These are phyloP conservation scores for Lentinula sp. DNA, from an alignment of 768 basidiomycete genomes.

Conservation along the genomic window DNA sequence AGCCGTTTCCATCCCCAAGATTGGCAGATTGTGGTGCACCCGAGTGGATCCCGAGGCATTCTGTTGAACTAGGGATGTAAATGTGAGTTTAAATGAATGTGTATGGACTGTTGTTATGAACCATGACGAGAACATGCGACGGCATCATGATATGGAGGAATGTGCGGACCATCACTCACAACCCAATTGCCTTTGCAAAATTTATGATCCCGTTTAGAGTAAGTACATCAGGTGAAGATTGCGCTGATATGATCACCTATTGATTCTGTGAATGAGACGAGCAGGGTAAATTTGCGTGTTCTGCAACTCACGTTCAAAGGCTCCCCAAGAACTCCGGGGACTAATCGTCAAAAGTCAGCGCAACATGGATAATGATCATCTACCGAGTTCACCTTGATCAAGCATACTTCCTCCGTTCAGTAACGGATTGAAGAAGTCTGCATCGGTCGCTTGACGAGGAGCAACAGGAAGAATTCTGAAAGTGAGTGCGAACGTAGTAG, in stretches of 20 bases:
- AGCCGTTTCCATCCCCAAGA: slow-evolving; percentile 75
- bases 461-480: slow-evolving; percentile 7
- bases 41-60: slow-evolving; percentile 70
- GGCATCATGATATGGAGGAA: background rate
- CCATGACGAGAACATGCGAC: too few species aligned
- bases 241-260: slow-evolving; percentile 59
- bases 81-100: background rate
- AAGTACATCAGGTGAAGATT: slow-evolving; percentile 52
- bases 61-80: slow-evolving; percentile 23
- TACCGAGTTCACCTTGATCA: slow-evolving; percentile 34
- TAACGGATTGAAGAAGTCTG: slow-evolving; percentile 39
- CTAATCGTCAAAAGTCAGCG: background rate
- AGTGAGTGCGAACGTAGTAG: background rate
- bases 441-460: slow-evolving; percentile 3
- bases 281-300: too few species aligned
- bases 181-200: slow-evolving; percentile 56
- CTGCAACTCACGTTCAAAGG: slow-evolving; percentile 56
- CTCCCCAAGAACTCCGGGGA: slow-evolving; percentile 45
- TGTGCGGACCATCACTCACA: slow-evolving; percentile 30
- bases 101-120: too few species aligned
- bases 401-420: slow-evolving; percentile 58
- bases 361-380: background rate
- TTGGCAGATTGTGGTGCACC: slow-evolving; percentile 68
- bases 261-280: background rate
- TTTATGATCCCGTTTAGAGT: slow-evolving; percentile 52